Base-by-base conservation (phyloP, 495 filamentous ascomycete genomes). In the Aspergillus nidulans region DNA sequence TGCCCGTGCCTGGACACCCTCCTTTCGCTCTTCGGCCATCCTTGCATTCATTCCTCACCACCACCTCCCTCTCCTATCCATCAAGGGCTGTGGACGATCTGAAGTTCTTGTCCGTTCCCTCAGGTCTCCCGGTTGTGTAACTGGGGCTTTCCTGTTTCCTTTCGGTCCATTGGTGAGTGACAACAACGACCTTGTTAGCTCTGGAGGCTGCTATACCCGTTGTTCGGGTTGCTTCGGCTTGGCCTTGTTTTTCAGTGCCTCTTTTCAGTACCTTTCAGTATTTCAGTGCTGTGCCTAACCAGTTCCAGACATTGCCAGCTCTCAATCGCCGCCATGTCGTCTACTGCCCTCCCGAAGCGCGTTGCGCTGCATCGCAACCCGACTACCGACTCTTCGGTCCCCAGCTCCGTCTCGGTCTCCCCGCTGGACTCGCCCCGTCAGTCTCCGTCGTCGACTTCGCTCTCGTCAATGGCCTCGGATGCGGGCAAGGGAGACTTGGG, bases 381-480 rank as follows among this genome's bases (percentile, higher is more conserved):
- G 28, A 58, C 69, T 49, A 83, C 81, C 40, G 71, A 80, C 39
- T 85, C 85, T 25, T 86, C 87, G 3, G 71, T 79, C 4, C 75
- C 82, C 36, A 87, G 77, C 65, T 85, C 83, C 4, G 80, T 81
- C 41, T 74, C 82, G 32, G 80, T 75, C 34, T 90, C 89, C 10
- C 87, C 87, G 6, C 66, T 78, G 39, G 81, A 85, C 61, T 87
- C 84, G 49, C 90, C 91, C 49, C 77, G 80, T 30, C 83, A 82
- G 34, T 95, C 90, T 10, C 82, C 89, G 18, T 96, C 92, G 8
- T 87, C 88, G 19, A 95, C 94, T 5, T 96, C 92, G 3, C 81
- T 96, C 47, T 96, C 92, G 25, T 97, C 92, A 40, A 77, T 96
- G 73, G 84, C 82, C 42, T 94, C 90, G 13, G 74, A 75, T 2